Evolutionary conservation across 2,329 filamentous ascomycete species (phyloP).

Genomic region (Blastomyces silverae): DNA sequence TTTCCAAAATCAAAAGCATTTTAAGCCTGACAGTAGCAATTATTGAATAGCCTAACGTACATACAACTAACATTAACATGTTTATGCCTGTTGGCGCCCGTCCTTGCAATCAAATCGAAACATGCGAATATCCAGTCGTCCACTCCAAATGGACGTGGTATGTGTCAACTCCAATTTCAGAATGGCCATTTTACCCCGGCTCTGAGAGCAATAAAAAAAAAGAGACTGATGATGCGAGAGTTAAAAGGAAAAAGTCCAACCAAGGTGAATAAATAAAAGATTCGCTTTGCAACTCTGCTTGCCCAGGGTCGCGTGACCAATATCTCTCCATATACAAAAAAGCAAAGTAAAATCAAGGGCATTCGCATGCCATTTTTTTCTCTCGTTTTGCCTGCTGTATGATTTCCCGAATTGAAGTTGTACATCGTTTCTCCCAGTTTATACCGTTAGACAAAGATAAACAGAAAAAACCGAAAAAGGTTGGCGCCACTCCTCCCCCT

Average conservation of each 20-base stretch:
- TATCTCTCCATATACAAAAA: conserved; percentile 1
- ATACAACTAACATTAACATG: conserved; percentile 4
- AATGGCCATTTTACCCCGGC: background rate
- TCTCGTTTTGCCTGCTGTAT: background rate
- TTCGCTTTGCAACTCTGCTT: background rate
- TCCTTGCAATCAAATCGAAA: background rate
- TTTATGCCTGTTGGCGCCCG: background rate
- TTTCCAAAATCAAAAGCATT: background rate
- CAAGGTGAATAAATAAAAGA: background rate
- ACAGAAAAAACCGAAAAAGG: background rate
- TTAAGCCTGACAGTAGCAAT: background rate
- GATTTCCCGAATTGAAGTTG: background rate
- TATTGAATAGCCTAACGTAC: background rate
- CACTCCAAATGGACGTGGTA: background rate
- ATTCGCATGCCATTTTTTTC: background rate
- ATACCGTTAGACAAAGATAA: background rate
- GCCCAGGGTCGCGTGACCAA: background rate
- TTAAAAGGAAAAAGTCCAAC: background rate
- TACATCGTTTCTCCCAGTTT: background rate
- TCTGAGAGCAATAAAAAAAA: background rate
- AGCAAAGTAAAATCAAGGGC: background rate
- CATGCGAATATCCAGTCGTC: background rate
- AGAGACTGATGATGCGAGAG: background rate
- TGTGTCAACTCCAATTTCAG: conserved; percentile 5
- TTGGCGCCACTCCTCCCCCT: no score